A percentile compares a stretch with the other conserved stretches of the same genome.
Conservation (phyloP, 2,329 filamentous ascomycete species). For the Pyricularia pennisetigena region DNA sequence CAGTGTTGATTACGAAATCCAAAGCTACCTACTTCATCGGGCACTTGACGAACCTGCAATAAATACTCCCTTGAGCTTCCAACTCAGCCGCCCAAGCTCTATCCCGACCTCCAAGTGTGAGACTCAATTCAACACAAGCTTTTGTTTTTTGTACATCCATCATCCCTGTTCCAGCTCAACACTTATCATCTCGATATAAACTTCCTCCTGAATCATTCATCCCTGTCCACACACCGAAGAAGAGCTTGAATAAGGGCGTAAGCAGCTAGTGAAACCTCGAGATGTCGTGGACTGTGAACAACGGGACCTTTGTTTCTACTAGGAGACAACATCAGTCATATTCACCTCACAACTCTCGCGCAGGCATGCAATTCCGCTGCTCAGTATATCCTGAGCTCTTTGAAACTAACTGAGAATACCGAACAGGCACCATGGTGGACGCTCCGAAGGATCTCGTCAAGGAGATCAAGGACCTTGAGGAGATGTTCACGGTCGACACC, state of each 20-base stretch:
- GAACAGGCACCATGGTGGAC: constrained; percentile 79
- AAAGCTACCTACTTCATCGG: not conserved
- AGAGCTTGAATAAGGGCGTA: not conserved
- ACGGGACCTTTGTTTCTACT: constrained; percentile 4
- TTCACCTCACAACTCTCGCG: not conserved
- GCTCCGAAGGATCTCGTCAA: constrained; percentile 72
- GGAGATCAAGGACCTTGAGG: constrained; percentile 77
- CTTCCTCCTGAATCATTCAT: not conserved
- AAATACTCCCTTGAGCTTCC: not conserved
- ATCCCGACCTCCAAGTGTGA: not conserved
- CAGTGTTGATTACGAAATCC: not conserved
- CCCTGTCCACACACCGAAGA: not conserved
- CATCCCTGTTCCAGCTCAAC: not conserved
- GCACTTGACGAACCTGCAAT: not conserved
- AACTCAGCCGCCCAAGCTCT: not conserved
- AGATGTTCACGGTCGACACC: constrained; percentile 68
- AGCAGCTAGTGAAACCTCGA: not conserved
- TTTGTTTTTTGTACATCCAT: not conserved
- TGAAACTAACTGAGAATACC: constrained; percentile 12
- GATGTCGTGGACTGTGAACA: constrained; percentile 4
- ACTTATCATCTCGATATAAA: not conserved
- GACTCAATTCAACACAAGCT: not conserved
- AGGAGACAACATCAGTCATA: constrained; percentile 4
- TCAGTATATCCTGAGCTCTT: not conserved
- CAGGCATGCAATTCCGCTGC: constrained; percentile 5